Evolutionary conservation across 1,139 yeast genomes (phyloP).

Genomic region (Pichiaceae sp.): DNA sequence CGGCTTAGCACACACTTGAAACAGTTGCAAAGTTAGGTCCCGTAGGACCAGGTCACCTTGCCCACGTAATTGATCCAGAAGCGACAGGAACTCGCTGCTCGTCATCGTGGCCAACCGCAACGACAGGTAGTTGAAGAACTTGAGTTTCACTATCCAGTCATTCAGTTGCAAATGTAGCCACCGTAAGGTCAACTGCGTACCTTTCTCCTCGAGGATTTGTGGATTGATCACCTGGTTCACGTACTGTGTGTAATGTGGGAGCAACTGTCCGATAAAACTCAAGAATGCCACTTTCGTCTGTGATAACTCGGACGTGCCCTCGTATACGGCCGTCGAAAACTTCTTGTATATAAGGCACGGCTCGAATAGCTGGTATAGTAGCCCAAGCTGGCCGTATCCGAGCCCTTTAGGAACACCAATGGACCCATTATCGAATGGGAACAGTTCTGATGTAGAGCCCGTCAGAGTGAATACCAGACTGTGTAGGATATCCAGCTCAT

Average conservation of each 20-base stretch:
- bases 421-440: slow-evolving; percentile 36
- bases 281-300: slow-evolving; percentile 60
- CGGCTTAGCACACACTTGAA: slow-evolving; percentile 44
- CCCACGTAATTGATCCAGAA: slow-evolving; percentile 40
- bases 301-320: background rate
- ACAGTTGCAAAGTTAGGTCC: slow-evolving; percentile 35
- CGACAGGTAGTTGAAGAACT: slow-evolving; percentile 44
- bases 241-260: slow-evolving; percentile 44
- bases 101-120: slow-evolving; percentile 26
- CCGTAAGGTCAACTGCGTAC: slow-evolving; percentile 24
- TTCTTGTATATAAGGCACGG: slow-evolving; percentile 60
- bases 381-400: slow-evolving; percentile 49
- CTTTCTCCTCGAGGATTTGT: slow-evolving; percentile 14
- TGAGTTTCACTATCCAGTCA: slow-evolving; percentile 44
- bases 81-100: slow-evolving; percentile 52
- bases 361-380: slow-evolving; percentile 56
- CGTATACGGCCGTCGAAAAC: slow-evolving; percentile 25
- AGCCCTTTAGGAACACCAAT: slow-evolving; percentile 43
- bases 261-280: slow-evolving; percentile 44
- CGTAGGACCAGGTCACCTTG: slow-evolving; percentile 58
- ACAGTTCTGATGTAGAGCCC: slow-evolving; percentile 62
- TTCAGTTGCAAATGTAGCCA: slow-evolving; percentile 37
- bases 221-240: slow-evolving; percentile 46
- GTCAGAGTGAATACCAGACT: slow-evolving; percentile 60
- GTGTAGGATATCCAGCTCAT: slow-evolving; percentile 43